Evolutionary conservation across 1,284 basidiomycete species (phyloP), one percentile per base, ranked within the genome.

Genomic region (Fomitopsis schrenkii): DNA sequence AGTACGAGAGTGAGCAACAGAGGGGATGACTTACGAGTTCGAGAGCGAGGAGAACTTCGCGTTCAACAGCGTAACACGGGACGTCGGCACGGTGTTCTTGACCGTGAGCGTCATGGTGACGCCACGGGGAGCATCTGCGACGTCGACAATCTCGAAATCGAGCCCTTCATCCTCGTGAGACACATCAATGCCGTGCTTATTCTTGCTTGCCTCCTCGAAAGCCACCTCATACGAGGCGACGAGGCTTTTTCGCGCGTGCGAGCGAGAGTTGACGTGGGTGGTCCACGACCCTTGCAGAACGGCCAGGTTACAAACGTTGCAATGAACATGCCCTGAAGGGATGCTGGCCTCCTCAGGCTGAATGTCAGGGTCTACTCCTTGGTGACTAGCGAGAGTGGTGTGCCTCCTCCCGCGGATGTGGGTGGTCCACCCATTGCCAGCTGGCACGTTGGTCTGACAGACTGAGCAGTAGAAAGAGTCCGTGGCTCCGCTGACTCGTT

Each of bases 141-240:
- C 44, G 12, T 76, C 74, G 4, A 79, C 62, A 38, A 79, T 67
- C 3, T 71, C 75, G 50, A 79, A 75, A 63, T 80, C 75, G 15
- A 77, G 63, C 17, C 70, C 70, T 15, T 57, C 54, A 12, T 64
- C 61, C 3, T 48, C 53, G 40, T 66, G 63, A 3, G 71, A 71
- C 0, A 73, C 64, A 17, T 41, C 50, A 10, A 72, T 59, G 0
- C 72, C 72, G 42, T 72, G 69, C 46, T 70, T 71, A 56, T 73
- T 65, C 41, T 63, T 67, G 36, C 68, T 63, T 1, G 70, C 69
- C 41, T 60, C 72, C 67, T 72, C 73, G 30, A 70, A 64, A 2
- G 66, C 67, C 0, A 70, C 67, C 28, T 66, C 62, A 46, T 65
- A 66, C 17, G 62, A 64, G 19, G 58, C 62, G 48, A 60, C 68